Evolutionary conservation across 768 basidiomycete species (phyloP).

Genomic region (Amyloporia xantha): DNA sequence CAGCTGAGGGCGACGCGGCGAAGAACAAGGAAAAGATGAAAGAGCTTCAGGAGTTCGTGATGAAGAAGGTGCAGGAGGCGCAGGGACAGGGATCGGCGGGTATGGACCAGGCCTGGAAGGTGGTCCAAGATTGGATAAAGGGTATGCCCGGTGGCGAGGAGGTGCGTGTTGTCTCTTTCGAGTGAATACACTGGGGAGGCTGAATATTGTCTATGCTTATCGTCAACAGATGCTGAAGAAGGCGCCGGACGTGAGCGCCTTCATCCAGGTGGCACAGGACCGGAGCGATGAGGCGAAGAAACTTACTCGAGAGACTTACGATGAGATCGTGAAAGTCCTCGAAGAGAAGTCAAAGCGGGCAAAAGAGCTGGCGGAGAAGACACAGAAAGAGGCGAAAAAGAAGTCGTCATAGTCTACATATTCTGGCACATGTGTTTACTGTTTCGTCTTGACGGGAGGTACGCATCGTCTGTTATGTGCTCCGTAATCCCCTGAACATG

Average conservation of each 20-base stretch:
- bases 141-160: conserved; percentile 24
- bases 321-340: conserved; percentile 23
- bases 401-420: conserved; percentile 8
- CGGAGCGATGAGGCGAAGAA: conserved; percentile 24
- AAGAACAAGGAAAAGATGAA: conserved; percentile 23
- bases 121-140: conserved; percentile 22
- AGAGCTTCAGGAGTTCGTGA: conserved; percentile 23
- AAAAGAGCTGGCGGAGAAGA: conserved; percentile 19
- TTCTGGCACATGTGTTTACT: too few relatives aligned
- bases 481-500: too few relatives aligned
- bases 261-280: conserved; percentile 19
- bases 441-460: too few relatives aligned
- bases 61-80: conserved; percentile 22
- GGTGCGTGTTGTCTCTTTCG: conserved; percentile 4
- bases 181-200: background rate
- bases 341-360: conserved; percentile 26
- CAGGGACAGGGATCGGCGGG: conserved; percentile 8
- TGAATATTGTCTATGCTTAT: background rate
- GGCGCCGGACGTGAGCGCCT: conserved; percentile 16
- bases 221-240: conserved; percentile 17
- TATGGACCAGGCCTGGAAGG: conserved; percentile 17
- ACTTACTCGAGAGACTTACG: conserved; percentile 26
- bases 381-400: conserved; percentile 19
- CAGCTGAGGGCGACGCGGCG: conserved; percentile 14
- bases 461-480: too few relatives aligned